Percentiles rank a stretch among this genome's conserved stretches.
phyloP scores from a whole-genome alignment of 75 land plant species.

The Pinus albicaulis region DNA sequence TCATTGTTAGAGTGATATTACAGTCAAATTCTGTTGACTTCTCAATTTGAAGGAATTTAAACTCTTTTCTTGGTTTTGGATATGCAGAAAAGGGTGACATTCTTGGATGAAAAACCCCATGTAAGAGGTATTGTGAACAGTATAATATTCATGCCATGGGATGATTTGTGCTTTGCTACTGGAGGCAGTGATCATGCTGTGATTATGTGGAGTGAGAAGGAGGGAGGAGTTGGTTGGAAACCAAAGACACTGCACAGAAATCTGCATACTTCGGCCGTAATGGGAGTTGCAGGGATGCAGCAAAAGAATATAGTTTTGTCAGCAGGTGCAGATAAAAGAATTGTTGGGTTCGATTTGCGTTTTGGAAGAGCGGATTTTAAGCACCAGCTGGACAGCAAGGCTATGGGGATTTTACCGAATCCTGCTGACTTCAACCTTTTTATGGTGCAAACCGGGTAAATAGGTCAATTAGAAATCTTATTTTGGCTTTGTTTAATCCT shows the following conservation, averaged over 20 bases:
- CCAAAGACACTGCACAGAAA: conserved; percentile 68
- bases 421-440: conserved; percentile 84
- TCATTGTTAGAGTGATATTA: background rate
- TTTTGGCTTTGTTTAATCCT: background rate
- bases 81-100: conserved; percentile 62
- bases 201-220: conserved; percentile 68
- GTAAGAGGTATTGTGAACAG: conserved; percentile 73
- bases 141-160: conserved; percentile 84
- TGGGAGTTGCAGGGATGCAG: conserved; percentile 85
- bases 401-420: conserved; percentile 84
- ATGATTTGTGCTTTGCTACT: conserved; percentile 61
- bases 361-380: conserved; percentile 60
- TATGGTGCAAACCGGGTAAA: conserved; percentile 95
- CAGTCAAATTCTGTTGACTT: background rate
- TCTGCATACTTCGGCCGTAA: conserved; percentile 84
- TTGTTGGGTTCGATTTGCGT: conserved; percentile 67
- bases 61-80: background rate
- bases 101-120: conserved; percentile 76
- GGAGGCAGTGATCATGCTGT: conserved; percentile 95
- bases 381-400: conserved; percentile 76
- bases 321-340: conserved; percentile 80
- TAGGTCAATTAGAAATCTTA: background rate
- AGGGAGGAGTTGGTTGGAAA: conserved; percentile 53
- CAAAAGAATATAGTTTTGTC: conserved; percentile 64
- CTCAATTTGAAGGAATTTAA: background rate